Evolutionary conservation across 371 early-diverging fungal genomes (phyloP), one percentile per base, ranked within the genome.

Genomic region (Mucor lusitanicus): DNA sequence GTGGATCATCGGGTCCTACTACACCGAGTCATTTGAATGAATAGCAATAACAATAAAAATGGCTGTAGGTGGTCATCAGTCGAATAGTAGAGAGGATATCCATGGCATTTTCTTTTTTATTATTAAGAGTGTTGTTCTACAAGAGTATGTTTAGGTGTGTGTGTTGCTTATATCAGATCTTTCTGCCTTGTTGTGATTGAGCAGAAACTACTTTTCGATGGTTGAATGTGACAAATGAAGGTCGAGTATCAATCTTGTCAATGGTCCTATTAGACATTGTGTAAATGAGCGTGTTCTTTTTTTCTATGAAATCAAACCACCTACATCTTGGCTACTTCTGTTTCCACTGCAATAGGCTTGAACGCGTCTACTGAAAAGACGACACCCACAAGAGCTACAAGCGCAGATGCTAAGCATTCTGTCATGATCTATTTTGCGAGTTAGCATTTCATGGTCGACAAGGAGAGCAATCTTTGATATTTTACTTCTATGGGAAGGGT

Each of bases 241-340:
- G 87, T 28, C 80, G 82, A n/a, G 86, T 85, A 64, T 90, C 90
- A 32, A 88, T 68, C 59, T 85, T 83, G 56, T 87, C 90, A 59
- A 90, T 88, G 1, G 87, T 86, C 70, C 90, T 90, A 79, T 21
- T 40, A 15, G 13, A 44, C 37, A 5, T 11, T 5, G 7, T 12
- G n/a, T 37, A 33, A 15, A 17, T 50, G 40, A 5, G n/a, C 21
- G n/a, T 17, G 0, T 42, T 27, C 21, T 1, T 35, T 12, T 32
- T 59, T 28, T 1, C 9, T 67, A 46, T 35, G 33, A 15, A 8
- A 60, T 27, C 42, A 56, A n/a, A 55, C 3, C 4, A 58, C 81
- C 63, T 86, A 89, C 90, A 87, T 83, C 65, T 85, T 88, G 11
- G 82, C 81, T 79, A 90, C 86, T 69, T 88, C 87, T 3, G 72